Conservation (phyloP, 345 rosid species). For the Gossypium australe region DNA sequence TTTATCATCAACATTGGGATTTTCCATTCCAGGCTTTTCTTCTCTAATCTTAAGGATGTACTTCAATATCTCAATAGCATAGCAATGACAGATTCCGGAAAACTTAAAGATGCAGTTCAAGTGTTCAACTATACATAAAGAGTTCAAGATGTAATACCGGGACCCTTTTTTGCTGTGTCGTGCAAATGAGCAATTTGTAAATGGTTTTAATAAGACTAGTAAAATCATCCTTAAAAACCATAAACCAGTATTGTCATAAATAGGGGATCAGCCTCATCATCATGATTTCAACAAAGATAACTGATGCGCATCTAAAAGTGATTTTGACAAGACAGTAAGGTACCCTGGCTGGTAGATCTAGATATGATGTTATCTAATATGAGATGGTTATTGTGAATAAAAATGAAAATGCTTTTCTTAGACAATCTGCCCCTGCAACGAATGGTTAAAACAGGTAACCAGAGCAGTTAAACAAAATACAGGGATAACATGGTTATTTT, state of each 20-base stretch:
- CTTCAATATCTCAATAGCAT: slow-evolving; percentile 50
- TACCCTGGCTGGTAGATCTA: background rate
- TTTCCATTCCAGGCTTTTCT: slow-evolving; percentile 48
- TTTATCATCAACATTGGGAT: slow-evolving; percentile 49
- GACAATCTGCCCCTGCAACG: background rate
- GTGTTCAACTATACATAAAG: background rate
- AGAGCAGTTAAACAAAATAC: background rate
- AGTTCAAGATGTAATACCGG: background rate
- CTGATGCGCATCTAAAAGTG: background rate
- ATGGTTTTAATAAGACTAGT: background rate
- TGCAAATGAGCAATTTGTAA: background rate
- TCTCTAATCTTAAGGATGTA: slow-evolving; percentile 47
- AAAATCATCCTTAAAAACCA: background rate
- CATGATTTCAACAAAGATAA: background rate
- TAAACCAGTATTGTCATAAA: background rate
- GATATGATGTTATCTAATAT: background rate
- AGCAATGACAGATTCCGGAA: background rate
- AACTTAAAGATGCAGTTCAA: background rate
- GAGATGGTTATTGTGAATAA: background rate
- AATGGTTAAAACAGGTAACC: background rate
- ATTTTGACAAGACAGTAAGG: background rate
- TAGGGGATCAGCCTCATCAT: background rate
- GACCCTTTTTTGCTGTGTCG: background rate
- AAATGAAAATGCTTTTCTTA: background rate
- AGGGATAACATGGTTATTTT: background rate